Base-by-base conservation (phyloP, 1,139 yeast genomes). In the Zygotorulaspora mrakii region DNA sequence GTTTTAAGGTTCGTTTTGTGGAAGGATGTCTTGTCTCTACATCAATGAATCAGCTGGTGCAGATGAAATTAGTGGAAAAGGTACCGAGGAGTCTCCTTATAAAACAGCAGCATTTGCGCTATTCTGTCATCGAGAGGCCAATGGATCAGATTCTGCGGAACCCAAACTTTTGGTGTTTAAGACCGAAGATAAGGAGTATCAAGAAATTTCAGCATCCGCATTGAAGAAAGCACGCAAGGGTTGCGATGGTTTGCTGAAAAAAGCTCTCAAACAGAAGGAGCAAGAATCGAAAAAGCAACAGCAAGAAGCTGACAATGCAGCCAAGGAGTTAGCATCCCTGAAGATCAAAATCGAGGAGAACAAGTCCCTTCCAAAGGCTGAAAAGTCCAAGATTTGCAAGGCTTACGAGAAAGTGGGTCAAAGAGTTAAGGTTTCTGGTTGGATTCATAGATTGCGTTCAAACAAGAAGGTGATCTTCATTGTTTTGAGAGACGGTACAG, bases 181-280 rank as follows among this genome's bases (percentile, higher is more conserved):
- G 64, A 82, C 76, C 40, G 88, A 77, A 46, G 74, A 70, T 44
- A 74, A 72, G 46, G 73, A 63, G 43, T 94, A 77, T 63, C 75
- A 70, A 51, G 91, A 83, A 55, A 88, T 94, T 57, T 73, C 91
- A n/a, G 88, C 96, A 3, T 80, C 94, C 37, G 97, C 96, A 4
- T 70, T 89, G 61, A 94, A 94, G 70, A 91, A 89, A 68, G 97
- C 98, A 55, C 86, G 86, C 67, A 94, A 94, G 66, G 96, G 96
- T 44, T 91, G 85, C 47, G 97, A 89, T 30, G 91, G 95, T 5
- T 70, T 91, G 52, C 86, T 77, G 67, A 91, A 89, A 70, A 94
- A 89, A 68, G 82, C 78, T 37, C 94, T 84, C 56, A 89, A 89
- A 70, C 85, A 82, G 48, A 76, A 76, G 54, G 74, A 79, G 58